Percentiles rank a stretch among this genome's conserved stretches.
phyloP scores from a whole-genome alignment of 2,329 filamentous ascomycete genomes.

The Aspergillus terreus region DNA sequence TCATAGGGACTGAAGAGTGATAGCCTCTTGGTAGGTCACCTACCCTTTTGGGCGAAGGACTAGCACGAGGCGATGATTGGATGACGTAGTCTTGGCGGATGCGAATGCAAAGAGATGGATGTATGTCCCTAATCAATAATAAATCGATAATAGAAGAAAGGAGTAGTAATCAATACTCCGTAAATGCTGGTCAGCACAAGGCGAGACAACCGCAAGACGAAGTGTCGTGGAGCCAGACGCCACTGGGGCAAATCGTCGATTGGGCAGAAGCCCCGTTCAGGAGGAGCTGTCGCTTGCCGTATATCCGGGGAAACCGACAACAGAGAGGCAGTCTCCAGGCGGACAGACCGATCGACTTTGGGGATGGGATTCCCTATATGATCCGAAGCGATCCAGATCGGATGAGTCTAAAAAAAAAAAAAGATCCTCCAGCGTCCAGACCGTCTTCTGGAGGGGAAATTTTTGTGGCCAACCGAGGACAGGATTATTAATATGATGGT shows the following conservation, averaged over 20 bases:
- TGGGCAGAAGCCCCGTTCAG: not conserved
- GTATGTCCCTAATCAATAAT: not conserved
- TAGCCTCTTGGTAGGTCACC: too few species aligned
- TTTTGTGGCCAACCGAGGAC: not conserved
- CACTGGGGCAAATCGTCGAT: not conserved
- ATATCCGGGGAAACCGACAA: not conserved
- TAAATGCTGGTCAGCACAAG: not conserved
- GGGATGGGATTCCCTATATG: too few species aligned
- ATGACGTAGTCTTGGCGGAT: not conserved
- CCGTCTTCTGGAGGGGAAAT: not conserved
- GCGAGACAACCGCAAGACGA: not conserved
- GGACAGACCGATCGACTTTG: not conserved
- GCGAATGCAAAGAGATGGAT: not conserved
- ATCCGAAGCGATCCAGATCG: too few species aligned
- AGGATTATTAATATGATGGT: not conserved
- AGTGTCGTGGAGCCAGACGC: not conserved
- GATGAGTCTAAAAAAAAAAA: not conserved
- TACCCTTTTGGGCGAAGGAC: too few species aligned
- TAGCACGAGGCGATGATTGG: not conserved
- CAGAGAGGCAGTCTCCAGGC: not conserved
- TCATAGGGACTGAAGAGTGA: not conserved
- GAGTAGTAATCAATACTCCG: not conserved
- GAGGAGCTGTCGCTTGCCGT: not conserved
- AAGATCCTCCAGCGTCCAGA: not conserved
- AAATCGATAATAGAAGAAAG: not conserved